These are phyloP conservation scores for Kappamyces sp. DNA, from an alignment of 192 early-diverging fungal species.

Conservation along the genomic window DNA sequence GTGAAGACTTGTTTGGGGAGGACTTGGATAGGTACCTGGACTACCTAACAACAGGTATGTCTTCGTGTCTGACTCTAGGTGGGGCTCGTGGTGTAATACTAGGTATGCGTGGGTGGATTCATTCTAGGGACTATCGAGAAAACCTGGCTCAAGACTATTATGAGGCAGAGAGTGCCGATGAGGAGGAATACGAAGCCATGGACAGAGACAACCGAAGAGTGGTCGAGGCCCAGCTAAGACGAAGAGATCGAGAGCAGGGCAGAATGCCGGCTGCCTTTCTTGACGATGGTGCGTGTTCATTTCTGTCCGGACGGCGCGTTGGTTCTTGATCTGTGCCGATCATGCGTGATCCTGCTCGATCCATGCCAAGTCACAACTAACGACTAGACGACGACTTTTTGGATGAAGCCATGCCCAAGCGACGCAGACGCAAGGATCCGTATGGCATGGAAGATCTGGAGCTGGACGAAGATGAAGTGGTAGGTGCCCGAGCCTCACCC, in stretches of 20 bases:
- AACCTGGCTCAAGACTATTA: constrained; percentile 70
- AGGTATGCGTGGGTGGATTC: neutral
- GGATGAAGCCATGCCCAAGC: constrained; percentile 37
- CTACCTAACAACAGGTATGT: no score
- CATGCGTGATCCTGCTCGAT: constrained; percentile 19
- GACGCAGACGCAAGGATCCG: constrained; percentile 41
- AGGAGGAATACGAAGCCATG: constrained; percentile 68
- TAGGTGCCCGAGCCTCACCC: constrained; percentile 18
- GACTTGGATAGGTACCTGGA: constrained; percentile 56
- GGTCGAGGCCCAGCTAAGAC: constrained; percentile 70
- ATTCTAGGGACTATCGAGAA: constrained; percentile 70
- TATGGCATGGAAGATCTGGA: constrained; percentile 52
- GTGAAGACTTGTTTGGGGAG: constrained; percentile 87
- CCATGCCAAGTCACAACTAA: no score
- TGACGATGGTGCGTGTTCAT: constrained; percentile 61
- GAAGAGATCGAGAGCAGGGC: constrained; percentile 77
- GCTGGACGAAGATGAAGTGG: constrained; percentile 53
- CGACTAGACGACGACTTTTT: constrained; percentile 38
- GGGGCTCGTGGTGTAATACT: neutral
- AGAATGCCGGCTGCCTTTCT: constrained; percentile 82
- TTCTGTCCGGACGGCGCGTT: constrained; percentile 15
- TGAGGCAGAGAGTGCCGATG: constrained; percentile 73
- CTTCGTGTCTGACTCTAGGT: neutral
- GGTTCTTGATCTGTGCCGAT: neutral
- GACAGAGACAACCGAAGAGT: constrained; percentile 62